Conservation (phyloP, 2,329 filamentous ascomycete genomes). For the Ceratocystis cubensis region DNA sequence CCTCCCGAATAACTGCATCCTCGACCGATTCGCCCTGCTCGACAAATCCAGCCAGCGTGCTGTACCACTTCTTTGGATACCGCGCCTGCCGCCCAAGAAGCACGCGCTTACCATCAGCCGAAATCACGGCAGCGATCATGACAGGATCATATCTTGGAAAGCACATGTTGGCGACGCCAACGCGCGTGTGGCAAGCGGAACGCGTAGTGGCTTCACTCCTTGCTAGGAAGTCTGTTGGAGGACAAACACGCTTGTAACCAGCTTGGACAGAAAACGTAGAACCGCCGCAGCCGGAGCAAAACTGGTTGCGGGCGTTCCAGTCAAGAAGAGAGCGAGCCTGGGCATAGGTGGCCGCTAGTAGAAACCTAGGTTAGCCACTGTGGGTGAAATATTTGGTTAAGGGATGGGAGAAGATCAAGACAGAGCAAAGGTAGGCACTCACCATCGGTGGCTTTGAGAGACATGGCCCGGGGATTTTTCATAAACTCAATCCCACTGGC, state of each 20-base stretch:
- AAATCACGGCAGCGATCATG: slow-evolving; percentile 88
- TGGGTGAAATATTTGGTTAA: background rate
- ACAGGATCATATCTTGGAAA: slow-evolving; percentile 91
- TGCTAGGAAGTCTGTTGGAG: slow-evolving; percentile 50
- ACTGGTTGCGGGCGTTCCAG: slow-evolving; percentile 89
- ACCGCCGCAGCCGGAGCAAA: slow-evolving; percentile 79
- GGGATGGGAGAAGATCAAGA: background rate
- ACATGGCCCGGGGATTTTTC: slow-evolving; percentile 37
- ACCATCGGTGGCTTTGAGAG: slow-evolving; percentile 30
- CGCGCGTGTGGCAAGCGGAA: slow-evolving; percentile 64
- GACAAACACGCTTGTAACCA: slow-evolving; percentile 70
- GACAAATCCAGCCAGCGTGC: slow-evolving; percentile 74
- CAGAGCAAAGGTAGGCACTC: background rate
- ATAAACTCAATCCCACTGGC: slow-evolving; percentile 15
- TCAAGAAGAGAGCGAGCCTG: slow-evolving; percentile 79
- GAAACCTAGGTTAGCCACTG: background rate
- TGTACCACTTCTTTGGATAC: slow-evolving; percentile 78
- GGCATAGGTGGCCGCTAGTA: slow-evolving; percentile 71
- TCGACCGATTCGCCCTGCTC: slow-evolving; percentile 78
- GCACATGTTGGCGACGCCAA: slow-evolving; percentile 75
- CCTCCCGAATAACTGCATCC: slow-evolving; percentile 69
- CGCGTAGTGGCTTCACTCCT: slow-evolving; percentile 39
- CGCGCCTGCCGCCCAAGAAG: slow-evolving; percentile 76
- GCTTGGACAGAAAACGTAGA: slow-evolving; percentile 67
- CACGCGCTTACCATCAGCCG: slow-evolving; percentile 60